A percentile compares a stretch with the other conserved stretches of the same genome.
These are phyloP conservation scores for Alternaria solani DNA, from an alignment of 2,329 filamentous ascomycete genomes.

Conservation along the genomic window DNA sequence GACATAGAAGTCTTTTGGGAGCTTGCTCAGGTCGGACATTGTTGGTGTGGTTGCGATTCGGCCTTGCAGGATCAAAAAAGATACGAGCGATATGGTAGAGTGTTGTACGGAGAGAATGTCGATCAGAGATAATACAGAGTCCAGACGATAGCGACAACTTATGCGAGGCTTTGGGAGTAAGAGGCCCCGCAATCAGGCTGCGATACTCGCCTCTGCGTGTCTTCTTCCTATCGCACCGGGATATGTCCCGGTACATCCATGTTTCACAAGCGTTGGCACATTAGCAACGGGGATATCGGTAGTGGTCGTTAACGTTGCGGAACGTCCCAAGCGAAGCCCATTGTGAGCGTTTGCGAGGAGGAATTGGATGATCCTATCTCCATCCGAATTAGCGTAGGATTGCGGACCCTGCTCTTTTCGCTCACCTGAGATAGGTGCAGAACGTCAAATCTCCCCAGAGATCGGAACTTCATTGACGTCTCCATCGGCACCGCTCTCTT, in stretches of 20 bases:
- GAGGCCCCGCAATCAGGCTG: slow-evolving; percentile 1
- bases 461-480: not conserved
- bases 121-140: not conserved
- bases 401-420: not conserved
- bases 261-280: not conserved
- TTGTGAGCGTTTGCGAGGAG: not conserved
- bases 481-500: not conserved
- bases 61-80: not conserved
- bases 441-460: not conserved
- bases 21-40: slow-evolving; percentile 20
- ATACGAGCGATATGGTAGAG: not conserved
- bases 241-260: not conserved
- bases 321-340: slow-evolving; percentile 2
- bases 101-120: not conserved
- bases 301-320: slow-evolving; percentile 4
- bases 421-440: not conserved
- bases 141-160: not conserved
- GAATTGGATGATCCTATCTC: not conserved
- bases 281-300: not conserved
- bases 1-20: slow-evolving; percentile 23
- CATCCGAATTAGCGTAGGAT: not conserved
- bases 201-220: not conserved
- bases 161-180: not conserved
- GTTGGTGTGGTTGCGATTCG: not conserved
- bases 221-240: not conserved